Evolutionary conservation across 1,284 basidiomycete genomes (phyloP).

Genomic region (Marasmius tenuissimus): DNA sequence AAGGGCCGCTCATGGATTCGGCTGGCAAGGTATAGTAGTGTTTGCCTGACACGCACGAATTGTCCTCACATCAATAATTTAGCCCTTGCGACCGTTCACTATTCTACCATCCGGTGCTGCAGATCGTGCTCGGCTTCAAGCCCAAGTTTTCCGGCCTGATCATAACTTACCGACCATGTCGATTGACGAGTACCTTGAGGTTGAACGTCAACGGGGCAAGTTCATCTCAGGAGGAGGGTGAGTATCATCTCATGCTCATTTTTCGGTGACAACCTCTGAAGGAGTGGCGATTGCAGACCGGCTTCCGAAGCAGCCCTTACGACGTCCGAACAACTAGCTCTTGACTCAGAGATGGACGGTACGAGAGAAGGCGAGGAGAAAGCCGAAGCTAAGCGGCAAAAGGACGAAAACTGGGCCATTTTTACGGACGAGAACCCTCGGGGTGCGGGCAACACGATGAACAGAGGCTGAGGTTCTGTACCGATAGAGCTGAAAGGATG

Average conservation of each 20-base stretch:
- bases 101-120: slow-evolving; percentile 76
- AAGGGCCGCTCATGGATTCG: slow-evolving; percentile 71
- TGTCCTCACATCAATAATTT: slow-evolving; percentile 1
- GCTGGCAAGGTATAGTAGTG: slow-evolving; percentile 65
- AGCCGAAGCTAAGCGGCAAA: slow-evolving; percentile 73
- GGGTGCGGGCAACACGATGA: slow-evolving; percentile 95
- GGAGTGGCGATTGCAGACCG: slow-evolving; percentile 44
- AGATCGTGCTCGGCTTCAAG: slow-evolving; percentile 70
- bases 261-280: slow-evolving; percentile 4
- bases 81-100: slow-evolving; percentile 87
- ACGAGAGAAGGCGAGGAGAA: slow-evolving; percentile 69
- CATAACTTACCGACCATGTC: slow-evolving; percentile 94
- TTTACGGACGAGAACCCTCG: slow-evolving; percentile 80
- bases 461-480: slow-evolving; percentile 62
- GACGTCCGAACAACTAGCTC: slow-evolving; percentile 71
- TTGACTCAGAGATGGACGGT: slow-evolving; percentile 86
- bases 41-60: background rate
- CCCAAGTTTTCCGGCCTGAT: slow-evolving; percentile 85
- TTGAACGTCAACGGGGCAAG: slow-evolving; percentile 83
- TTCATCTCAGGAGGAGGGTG: slow-evolving; percentile 88
- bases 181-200: slow-evolving; percentile 92
- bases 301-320: slow-evolving; percentile 70
- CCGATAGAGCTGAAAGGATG: background rate
- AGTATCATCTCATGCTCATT: slow-evolving; percentile 27
- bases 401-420: slow-evolving; percentile 86